Base-by-base conservation (phyloP, 202 grass and related monocot genomes). In the Bolboschoenoplectus hybrid region DNA sequence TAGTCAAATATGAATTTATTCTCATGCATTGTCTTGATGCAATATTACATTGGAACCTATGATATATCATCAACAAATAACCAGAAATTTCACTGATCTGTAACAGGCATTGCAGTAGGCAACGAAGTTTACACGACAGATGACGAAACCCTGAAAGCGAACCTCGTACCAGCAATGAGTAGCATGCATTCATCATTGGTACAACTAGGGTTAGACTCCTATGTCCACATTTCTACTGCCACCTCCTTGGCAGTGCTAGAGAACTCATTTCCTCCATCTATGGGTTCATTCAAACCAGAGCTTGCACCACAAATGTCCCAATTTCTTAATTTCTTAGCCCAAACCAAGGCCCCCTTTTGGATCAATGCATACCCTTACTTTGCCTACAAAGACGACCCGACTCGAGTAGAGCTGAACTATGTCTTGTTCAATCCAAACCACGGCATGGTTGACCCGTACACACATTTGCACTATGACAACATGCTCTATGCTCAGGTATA, bases 351-450 rank as follows among this genome's bases (percentile, higher is more conserved):
- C 0, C 97, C 97, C 0, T 99, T 97, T 70, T 99, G 93, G 93
- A 89, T 99, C 49, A 99, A 99, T 6, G 97, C 97, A 0, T 99
- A 99, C 38, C 97, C 97, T 0, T 99, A 97, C 62, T 99, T 99
- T 17, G 97, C 97, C 7, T 99, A 93, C 89, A 99, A 94, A 82
- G 92, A 79, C 11, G 92, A 93, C 70, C 93, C 97, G 0, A 74
- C 63, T 60, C 89, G 82, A 55, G 69, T 96, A 4, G 81, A 89
- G 0, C 85, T 99, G 2, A 86, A 96, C 77, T 99, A 99, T 81
- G 97, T 91, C 39, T 70, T 99, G 52, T 92, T 89, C 32, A 90
- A 94, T 71, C 86, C 88, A 2, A 84, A 82, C 86, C 40, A 64
- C 51, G 93, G 93, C 44, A 91, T 86, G 8, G 88, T 93, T n/a